Conservation (phyloP, 257 asterid species). For the Solanum tacnaense region DNA sequence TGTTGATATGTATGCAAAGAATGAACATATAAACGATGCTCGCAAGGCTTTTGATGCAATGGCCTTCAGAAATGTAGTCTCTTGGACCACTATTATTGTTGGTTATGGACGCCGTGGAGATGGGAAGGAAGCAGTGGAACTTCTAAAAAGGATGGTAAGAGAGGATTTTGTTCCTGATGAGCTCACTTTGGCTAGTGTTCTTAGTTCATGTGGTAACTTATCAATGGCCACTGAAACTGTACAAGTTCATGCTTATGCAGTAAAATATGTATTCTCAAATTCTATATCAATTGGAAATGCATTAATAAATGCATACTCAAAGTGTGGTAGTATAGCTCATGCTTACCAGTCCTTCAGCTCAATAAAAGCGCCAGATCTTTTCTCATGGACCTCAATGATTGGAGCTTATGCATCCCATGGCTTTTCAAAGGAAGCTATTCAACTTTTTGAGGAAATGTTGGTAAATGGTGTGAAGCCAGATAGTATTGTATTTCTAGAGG, state of each 20-base stretch:
- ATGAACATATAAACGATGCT: constrained; percentile 4
- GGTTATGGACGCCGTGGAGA: constrained; percentile 25
- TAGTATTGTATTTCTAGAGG: constrained; percentile 18
- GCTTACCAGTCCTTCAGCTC: constrained; percentile 15
- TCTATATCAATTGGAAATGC: constrained; percentile 20
- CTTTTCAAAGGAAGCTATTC: constrained; percentile 13
- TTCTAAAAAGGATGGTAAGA: constrained; percentile 16
- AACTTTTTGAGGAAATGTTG: constrained; percentile 21
- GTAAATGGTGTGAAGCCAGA: constrained; percentile 19
- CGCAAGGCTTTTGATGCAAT: constrained; percentile 19
- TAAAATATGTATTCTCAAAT: constrained; percentile 11
- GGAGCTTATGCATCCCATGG: constrained; percentile 31
- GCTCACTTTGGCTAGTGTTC: constrained; percentile 18
- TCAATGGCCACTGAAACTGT: constrained; percentile 9
- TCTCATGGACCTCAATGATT: constrained; percentile 29
- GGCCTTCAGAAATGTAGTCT: constrained; percentile 19
- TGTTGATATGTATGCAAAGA: constrained; percentile 29
- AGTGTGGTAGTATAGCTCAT: constrained; percentile 13
- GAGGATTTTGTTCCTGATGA: constrained; percentile 21
- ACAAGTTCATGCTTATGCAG: constrained; percentile 16
- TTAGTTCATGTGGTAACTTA: constrained; percentile 23
- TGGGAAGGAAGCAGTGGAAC: constrained; percentile 13
- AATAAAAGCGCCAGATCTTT: constrained; percentile 15
- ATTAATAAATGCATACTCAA: constrained; percentile 19
- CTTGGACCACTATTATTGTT: constrained; percentile 28